These are phyloP conservation scores for Wickerhamiella parazyma DNA, from an alignment of 805 yeast genomes.

Conservation along the genomic window DNA sequence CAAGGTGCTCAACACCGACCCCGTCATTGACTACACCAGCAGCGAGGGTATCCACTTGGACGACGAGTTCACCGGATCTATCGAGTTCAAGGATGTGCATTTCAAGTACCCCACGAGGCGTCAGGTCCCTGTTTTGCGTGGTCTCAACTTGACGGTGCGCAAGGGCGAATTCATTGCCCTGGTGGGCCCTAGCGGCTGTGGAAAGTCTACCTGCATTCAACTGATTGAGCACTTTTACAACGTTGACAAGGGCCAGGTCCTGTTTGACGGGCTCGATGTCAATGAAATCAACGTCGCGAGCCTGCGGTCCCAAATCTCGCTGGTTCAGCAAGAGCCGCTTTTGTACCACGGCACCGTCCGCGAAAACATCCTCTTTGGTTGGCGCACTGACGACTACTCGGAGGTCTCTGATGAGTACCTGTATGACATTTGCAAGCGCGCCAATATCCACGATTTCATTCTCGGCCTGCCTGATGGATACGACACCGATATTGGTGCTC, in stretches of 20 bases:
- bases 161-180: slow-evolving; percentile 45
- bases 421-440: slow-evolving; percentile 35
- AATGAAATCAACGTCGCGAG: slow-evolving; percentile 35
- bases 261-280: slow-evolving; percentile 40
- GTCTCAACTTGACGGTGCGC: slow-evolving; percentile 36
- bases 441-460: slow-evolving; percentile 46
- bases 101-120: slow-evolving; percentile 57
- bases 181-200: slow-evolving; percentile 54
- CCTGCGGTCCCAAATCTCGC: slow-evolving; percentile 39
- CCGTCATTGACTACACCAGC: slow-evolving; percentile 25
- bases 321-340: slow-evolving; percentile 51
- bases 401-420: slow-evolving; percentile 30
- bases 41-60: slow-evolving; percentile 22
- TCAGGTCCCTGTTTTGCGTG: slow-evolving; percentile 35
- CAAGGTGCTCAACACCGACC: slow-evolving; percentile 23
- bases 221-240: slow-evolving; percentile 39
- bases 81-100: slow-evolving; percentile 41
- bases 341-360: slow-evolving; percentile 40
- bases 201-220: slow-evolving; percentile 45
- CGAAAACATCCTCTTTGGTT: slow-evolving; percentile 44
- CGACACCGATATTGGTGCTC: slow-evolving; percentile 41
- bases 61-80: slow-evolving; percentile 33
- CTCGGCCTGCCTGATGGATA: slow-evolving; percentile 45
- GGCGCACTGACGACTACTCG: slow-evolving; percentile 19
- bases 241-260: slow-evolving; percentile 34